Evolutionary conservation across 2,329 filamentous ascomycete species (phyloP), one percentile per base, ranked within the genome.

Genomic region (Cryphonectria carpinicola): DNA sequence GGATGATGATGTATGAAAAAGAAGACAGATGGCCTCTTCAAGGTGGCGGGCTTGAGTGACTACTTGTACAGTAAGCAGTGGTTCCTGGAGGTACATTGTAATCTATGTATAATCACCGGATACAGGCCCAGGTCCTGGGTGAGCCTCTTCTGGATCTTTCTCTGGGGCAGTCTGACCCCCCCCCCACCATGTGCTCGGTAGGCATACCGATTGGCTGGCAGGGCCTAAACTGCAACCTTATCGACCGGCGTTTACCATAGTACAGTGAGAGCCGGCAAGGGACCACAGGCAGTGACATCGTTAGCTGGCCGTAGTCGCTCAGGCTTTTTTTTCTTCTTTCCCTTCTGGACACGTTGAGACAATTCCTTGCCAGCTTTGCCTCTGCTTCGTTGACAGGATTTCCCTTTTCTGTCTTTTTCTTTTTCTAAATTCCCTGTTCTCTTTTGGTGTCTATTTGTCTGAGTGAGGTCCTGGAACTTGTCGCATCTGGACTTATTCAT

Each of bases 341-440:
- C 43, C 46, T 49, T 62, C 62, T 68, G 70, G 69, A 72, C 71
- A 72, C 71, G 71, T 72, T 72, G 66, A 66, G 17, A 52, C 65
- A 66, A 67, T 32, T 63, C 41, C 46, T 64, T 58, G 46, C 64
- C n/a, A 63, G 63, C 46, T 67, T 63, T 49, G 58, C 58, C 66
- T 49, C 54, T 37, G 22, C 28, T 35, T 25, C 17, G n/a, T 22
- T 19, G 19, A 52, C 22, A 5, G 8, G 13, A 17, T 39, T 6
- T 52, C 52, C 19, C 6, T 46, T 60, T 17, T 19, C 13, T 61
- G 13, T 39, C 46, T 43, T 46, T 35, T 39, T 22, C 17, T 43
- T 22, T 22, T 22, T 1, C 43, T 49, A 49, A 4, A 49, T 49
- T 49, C 7, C 6, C n/a, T 49, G 22, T 25, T 14, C 13, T 17